Base-by-base conservation (phyloP, 2,329 filamentous ascomycete species). In the Boeremia lycopersici region DNA sequence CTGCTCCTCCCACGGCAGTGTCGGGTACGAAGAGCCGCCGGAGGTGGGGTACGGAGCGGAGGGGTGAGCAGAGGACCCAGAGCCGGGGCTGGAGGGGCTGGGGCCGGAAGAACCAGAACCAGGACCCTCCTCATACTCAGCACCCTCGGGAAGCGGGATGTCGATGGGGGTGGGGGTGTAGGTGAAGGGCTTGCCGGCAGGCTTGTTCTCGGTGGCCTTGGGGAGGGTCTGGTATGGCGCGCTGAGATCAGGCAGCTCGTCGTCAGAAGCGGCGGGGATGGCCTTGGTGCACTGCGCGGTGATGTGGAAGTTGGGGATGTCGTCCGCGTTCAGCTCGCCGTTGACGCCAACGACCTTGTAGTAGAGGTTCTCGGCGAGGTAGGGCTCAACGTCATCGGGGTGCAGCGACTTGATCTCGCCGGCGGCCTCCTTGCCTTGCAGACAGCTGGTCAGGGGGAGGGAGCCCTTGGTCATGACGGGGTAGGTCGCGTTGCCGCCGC, bases 301-400 rank as follows among this genome's bases (percentile, higher is more conserved):
- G 52, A 75, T 56, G 57, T 75, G 72, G 52, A 75, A 63, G 62
- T 68, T 65, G 44, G 71, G 68, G 48, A 74, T 53, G 5, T 64
- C 46, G 2, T 68, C 61, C 2, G 68, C 54, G 42, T 64, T 55
- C 26, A 74, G 45, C 59, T 74, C 70, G 55, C 68, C 67, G 26
- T 70, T 65, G 39, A 64, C 56, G 34, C 66, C 65, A 26, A 75
- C 61, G 34, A 76, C 63, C 47, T 67, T 70, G 67, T 72, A 75
- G 65, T 68, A 61, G 23, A 76, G 63, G 62, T 76, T 61, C 43
- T 68, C 48, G 39, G 61, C 60, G n/a, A 76, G 68, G 63, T 74
- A 75, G 7, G 64, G 49, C 54, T 70, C 65, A 34, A 74, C 67
- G 36, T 71, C 53, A 33, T 73, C 70, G 35, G 68, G 67, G 55